Evolutionary conservation across 441 rosid species (phyloP), one percentile per base, ranked within the genome.

Genomic region (Mallotus repandus): DNA sequence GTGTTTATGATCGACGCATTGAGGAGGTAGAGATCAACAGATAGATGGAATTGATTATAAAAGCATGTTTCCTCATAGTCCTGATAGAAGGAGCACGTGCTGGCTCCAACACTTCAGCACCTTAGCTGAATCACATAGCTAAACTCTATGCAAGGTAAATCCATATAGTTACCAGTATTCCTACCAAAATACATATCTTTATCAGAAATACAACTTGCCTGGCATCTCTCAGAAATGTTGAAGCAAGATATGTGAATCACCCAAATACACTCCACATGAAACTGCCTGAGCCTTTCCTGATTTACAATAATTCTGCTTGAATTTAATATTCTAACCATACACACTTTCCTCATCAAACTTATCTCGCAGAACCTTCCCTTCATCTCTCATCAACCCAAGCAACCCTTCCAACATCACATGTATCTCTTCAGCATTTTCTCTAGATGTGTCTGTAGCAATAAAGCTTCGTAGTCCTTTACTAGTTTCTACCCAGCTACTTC

Each of bases 401-500:
- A 86, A 76, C 52, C 81, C 83, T 69, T 84, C 85, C 73, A 82
- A 78, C 16, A 77, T 43, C 32, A 29, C 60, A 56, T 75, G 74
- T 59, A 86, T 86, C 80, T 83, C 83, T 73, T 79, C 77, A 70
- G 72, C 79, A 78, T 78, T 78, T 78, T 86, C 84, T 73, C 81
- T 80, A 1, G 84, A 84, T 52, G 49, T 61, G 35, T 84, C 88
- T 74, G 72, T 82, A 1, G 88, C 83, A 57, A 84, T 71, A 69
- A 87, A 85, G 81, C 81, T 84, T 19, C 77, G 76, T 45, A 82
- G 66, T 25, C 91, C 84, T 69, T 72, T 75, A 54, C 73, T 75
- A 50, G 80, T 86, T 74, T 86, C 92, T 38, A 88, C 86, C 94
- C 97, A 89, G 80, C 97, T 94, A 55, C 81, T 81, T 16, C 96